Evolutionary conservation across 768 basidiomycete genomes (phyloP), one percentile per base, ranked within the genome.

Genomic region (Candolleomyces aberdarensis): DNA sequence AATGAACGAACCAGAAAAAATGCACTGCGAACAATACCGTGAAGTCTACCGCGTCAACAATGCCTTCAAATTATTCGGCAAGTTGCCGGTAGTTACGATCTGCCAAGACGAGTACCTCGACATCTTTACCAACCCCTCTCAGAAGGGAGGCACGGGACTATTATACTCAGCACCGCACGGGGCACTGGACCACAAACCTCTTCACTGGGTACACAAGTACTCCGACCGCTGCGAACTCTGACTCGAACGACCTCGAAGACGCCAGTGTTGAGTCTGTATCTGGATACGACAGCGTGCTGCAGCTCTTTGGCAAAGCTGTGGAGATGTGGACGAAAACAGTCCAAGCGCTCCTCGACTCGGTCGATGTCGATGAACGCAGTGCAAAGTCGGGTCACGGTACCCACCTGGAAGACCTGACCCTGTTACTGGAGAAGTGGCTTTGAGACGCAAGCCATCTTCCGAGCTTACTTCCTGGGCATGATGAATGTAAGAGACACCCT

Each of bases 401-500:
- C 2, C 15, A 15, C 31, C 26, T 31, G 52, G 52, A 31, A 15
- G 52, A 15, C 52, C 52, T 4, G 22, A 3, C 3, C 26, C 11
- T 22, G 8, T 22, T 22, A 39, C 7, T 26, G 20, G 20, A 32
- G 14, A n/a, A 10, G 15, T n/a, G 13, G 14, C 11, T 11, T 36
- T 11, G 9, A 17, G 15, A 17, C 31, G 72, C 80, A 83, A 64
- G 84, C 84, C 9, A 70, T 89, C 11, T 80, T 85, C 11, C 70
- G 88, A 39, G 80, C 86, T 8, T 89, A 88, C 63, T 67, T 85
- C 5, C 83, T 85, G 3, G 88, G 88, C 86, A 89, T 63, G 86
- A 88, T 60, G 77, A 84, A 57, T 89, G 88, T 63, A 7, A 36
- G 5, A 32, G 11, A 8, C 11, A 36, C 36, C 86, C 83, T 63